Conservation (phyloP, 257 asterid genomes). For the Henckelia pumila region DNA sequence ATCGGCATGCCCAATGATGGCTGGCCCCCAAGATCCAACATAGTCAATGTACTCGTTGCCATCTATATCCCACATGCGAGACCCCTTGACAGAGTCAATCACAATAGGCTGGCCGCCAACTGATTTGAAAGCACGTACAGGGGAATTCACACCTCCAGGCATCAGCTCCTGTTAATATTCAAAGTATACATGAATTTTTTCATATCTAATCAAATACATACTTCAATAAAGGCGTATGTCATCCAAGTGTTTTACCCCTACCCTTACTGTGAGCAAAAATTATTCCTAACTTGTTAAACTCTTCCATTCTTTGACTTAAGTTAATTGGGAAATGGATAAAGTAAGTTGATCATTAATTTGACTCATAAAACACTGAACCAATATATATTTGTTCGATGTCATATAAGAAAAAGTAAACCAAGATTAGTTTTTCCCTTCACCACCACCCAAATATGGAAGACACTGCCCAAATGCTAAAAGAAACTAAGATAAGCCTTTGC, state of each 20-base stretch:
- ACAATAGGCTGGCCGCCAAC: conserved; percentile 97
- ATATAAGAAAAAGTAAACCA: neutral
- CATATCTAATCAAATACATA: conserved; percentile 1
- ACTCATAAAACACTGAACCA: neutral
- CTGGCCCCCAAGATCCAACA: conserved; percentile 99
- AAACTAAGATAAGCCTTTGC: neutral
- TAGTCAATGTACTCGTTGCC: conserved; percentile 98
- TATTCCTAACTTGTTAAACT: neutral
- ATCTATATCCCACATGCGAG: conserved; percentile 93
- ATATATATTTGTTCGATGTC: neutral
- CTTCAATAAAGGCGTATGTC: neutral
- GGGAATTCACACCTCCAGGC: conserved; percentile 99
- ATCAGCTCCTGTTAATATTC: conserved; percentile 67
- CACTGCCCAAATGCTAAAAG: neutral
- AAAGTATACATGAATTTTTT: conserved; percentile 3
- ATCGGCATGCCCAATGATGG: conserved; percentile 98
- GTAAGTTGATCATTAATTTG: neutral
- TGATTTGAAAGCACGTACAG: conserved; percentile 97
- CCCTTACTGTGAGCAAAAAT: neutral
- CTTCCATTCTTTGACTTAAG: neutral
- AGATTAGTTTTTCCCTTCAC: neutral
- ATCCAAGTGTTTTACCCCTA: no score
- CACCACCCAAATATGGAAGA: neutral
- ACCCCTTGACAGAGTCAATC: conserved; percentile 90
- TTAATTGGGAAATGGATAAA: neutral